phyloP scores from a whole-genome alignment of 2,329 filamentous ascomycete species.

The Diaporthe sp. region DNA sequence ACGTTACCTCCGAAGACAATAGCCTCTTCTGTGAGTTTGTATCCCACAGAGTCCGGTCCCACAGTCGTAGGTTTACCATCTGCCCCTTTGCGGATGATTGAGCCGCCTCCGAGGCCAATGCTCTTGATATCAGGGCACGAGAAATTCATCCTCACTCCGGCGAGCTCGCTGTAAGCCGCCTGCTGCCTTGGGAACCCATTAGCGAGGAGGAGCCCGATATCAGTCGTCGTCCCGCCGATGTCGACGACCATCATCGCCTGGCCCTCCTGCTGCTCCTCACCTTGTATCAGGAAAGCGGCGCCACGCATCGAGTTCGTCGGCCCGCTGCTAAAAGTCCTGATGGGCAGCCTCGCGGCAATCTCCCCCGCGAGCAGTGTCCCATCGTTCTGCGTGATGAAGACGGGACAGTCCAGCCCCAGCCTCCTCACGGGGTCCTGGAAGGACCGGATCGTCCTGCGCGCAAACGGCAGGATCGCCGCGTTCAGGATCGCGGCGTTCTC shows the following conservation, averaged over 20 bases:
- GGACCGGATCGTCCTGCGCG: conserved; percentile 67
- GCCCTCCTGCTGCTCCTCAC: conserved; percentile 47
- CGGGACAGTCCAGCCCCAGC: conserved; percentile 65
- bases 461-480: conserved; percentile 72
- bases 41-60: conserved; percentile 66
- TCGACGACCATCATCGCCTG: conserved; percentile 72
- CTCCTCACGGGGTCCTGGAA: conserved; percentile 67
- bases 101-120: conserved; percentile 68
- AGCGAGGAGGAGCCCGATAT: conserved; percentile 71
- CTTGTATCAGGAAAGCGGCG: conserved; percentile 69
- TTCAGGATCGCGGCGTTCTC: conserved; percentile 78
- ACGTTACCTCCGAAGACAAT: conserved; percentile 64
- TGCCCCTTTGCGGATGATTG: conserved; percentile 52
- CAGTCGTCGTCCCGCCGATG: conserved; percentile 76
- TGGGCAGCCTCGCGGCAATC: conserved; percentile 68
- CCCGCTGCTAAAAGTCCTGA: conserved; percentile 73
- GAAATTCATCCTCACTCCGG: conserved; percentile 74
- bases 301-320: conserved; percentile 76
- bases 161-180: conserved; percentile 73
- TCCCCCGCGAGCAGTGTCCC: conserved; percentile 70
- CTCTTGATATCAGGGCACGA: conserved; percentile 70
- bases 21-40: conserved; percentile 60
- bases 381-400: conserved; percentile 76
- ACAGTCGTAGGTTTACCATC: conserved; percentile 52
- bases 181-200: conserved; percentile 76